A percentile compares a stretch with the other conserved stretches of the same genome.
Evolutionary conservation across 192 early-diverging fungal genomes (phyloP).

Genomic region (Entomortierella chlamydospora): DNA sequence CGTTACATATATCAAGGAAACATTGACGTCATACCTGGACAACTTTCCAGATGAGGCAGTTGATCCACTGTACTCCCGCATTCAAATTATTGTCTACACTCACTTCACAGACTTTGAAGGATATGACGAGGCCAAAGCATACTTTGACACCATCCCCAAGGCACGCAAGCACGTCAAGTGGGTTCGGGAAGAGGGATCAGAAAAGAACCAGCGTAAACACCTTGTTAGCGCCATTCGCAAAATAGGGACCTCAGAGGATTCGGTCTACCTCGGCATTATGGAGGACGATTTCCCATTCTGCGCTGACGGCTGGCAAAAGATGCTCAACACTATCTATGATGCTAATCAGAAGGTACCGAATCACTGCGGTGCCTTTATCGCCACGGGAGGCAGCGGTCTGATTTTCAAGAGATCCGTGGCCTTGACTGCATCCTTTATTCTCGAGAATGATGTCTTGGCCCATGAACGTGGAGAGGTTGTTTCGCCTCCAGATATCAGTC

Average conservation of each 20-base stretch:
- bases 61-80: constrained; percentile 56
- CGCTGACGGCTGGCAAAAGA: constrained; percentile 56
- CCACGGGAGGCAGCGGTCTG: constrained; percentile 64
- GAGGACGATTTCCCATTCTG: constrained; percentile 69
- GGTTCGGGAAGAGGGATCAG: constrained; percentile 56
- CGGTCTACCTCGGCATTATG: constrained; percentile 60
- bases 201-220: constrained; percentile 63
- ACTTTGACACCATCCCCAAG: constrained; percentile 49
- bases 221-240: constrained; percentile 58
- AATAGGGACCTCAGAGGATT: constrained; percentile 38
- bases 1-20: constrained; percentile 56
- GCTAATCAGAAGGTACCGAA: constrained; percentile 53
- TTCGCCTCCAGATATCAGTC: constrained; percentile 61
- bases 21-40: constrained; percentile 57
- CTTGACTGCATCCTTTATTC: constrained; percentile 26
- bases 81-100: constrained; percentile 61
- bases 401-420: constrained; percentile 47
- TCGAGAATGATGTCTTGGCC: constrained; percentile 18
- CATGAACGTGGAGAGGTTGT: constrained; percentile 21
- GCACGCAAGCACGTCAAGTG: constrained; percentile 60
- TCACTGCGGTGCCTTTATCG: constrained; percentile 65
- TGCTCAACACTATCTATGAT: constrained; percentile 58
- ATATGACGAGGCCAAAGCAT: constrained; percentile 45
- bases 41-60: constrained; percentile 54
- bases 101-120: constrained; percentile 59